Evolutionary conservation across 192 early-diverging fungal genomes (phyloP).

Genomic region (Allomyces javanicus): DNA sequence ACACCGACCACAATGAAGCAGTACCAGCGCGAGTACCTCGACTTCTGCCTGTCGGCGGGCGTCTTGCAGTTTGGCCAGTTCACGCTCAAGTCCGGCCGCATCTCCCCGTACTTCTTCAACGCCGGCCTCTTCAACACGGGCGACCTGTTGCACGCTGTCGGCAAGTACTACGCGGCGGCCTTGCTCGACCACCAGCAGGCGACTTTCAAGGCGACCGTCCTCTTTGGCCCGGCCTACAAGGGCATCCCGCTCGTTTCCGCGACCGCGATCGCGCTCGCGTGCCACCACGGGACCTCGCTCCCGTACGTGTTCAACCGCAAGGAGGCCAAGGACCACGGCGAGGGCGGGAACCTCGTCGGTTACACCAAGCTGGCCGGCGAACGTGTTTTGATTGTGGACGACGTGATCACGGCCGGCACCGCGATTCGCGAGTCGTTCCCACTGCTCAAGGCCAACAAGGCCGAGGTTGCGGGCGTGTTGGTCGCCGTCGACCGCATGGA

Average conservation of each 20-base stretch:
- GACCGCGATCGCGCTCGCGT: conserved; percentile 55
- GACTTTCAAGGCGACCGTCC: conserved; percentile 52
- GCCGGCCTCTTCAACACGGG: conserved; percentile 91
- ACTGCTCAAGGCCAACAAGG: conserved; percentile 55
- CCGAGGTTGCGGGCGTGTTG: conserved; percentile 59
- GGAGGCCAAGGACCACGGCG: conserved; percentile 97
- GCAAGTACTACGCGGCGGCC: conserved; percentile 75
- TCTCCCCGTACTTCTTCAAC: conserved; percentile 98
- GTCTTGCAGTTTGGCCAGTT: conserved; percentile 86
- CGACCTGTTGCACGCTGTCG: conserved; percentile 55
- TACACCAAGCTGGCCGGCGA: conserved; percentile 44
- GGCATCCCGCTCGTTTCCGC: conserved; percentile 83
- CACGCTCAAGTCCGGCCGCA: conserved; percentile 81
- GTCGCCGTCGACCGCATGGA: conserved; percentile 90
- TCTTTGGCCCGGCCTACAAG: conserved; percentile 99
- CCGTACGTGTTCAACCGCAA: conserved; percentile 95
- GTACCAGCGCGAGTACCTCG: conserved; percentile 86
- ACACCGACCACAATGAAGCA: conserved; percentile 21
- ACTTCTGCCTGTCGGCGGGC: conserved; percentile 63
- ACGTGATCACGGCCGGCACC: conserved; percentile 98
- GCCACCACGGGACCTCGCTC: conserved; percentile 33
- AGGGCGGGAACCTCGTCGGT: conserved; percentile 91
- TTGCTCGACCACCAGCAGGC: conserved; percentile 31
- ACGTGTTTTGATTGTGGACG: conserved; percentile 72
- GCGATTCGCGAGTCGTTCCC: conserved; percentile 82